Evolutionary conservation across 345 rosid species (phyloP), one percentile per base, ranked within the genome.

Genomic region (Populus alba): DNA sequence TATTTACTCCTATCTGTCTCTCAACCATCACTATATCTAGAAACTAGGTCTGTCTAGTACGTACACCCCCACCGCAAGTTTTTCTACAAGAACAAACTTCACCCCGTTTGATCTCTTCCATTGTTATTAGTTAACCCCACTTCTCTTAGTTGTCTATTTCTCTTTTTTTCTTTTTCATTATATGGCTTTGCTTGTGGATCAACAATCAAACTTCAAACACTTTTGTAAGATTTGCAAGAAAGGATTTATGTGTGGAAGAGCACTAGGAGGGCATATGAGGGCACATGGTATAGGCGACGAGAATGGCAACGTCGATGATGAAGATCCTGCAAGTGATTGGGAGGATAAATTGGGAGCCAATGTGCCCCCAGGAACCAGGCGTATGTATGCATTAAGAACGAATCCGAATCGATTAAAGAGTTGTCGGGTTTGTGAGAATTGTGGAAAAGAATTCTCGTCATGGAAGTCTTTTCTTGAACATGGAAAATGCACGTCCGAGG

Each of bases 401-500:
- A 92, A 90, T 70, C 92, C 95, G 1, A 89, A 90, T 41, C 83
- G 93, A 20, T 80, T 91, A 53, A 91, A 90, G 69, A 91, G 88
- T 53, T 88, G 91, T 25, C 84, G 94, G 8, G 83, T 81, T 17
- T 91, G 98, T 66, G 97, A 90, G 75, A 87, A 94, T 63, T 94
- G 95, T 31, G 98, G 97, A 7, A 85, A 85, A 72, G 94, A 92
- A 81, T 94, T 92, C 77, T 80, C 83, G 45, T 94, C 97, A 0
- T 94, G 98, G 97, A 92, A 94, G 83, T 87, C 91, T 16, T 91
- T 92, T 77, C 91, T 92, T 17, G 93, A 89, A 74, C 97, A 94
- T 20, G 93, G 94, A 0, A 92, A 89, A 79, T 94, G 98, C 81
- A 85, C 83, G 41, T 79, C 80, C 43, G 89, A 85, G 13, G 88